Percentiles rank a stretch among this genome's conserved stretches.
phyloP scores from a whole-genome alignment of 1,284 basidiomycete species.

The Fomitopsis betulina region DNA sequence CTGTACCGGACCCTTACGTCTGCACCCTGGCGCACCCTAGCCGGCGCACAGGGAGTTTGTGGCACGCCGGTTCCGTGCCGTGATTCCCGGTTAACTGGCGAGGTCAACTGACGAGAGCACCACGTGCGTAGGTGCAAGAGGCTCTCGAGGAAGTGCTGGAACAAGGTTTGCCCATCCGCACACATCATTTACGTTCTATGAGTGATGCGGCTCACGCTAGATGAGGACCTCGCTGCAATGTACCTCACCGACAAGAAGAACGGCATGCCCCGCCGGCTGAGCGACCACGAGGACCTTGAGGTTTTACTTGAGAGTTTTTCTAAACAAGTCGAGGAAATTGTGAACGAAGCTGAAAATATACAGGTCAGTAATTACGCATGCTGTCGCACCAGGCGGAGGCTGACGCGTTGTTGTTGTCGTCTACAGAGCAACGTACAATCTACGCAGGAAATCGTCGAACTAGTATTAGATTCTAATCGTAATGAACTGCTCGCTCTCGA shows the following conservation, averaged over 20 bases:
- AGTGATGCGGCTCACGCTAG: slow-evolving; percentile 33
- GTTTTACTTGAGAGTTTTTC: slow-evolving; percentile 90
- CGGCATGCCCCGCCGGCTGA: slow-evolving; percentile 45
- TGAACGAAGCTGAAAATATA: slow-evolving; percentile 87
- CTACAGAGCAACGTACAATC: slow-evolving; percentile 85
- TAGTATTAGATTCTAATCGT: slow-evolving; percentile 95
- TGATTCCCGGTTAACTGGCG: slow-evolving; percentile 1
- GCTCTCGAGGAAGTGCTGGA: slow-evolving; percentile 87
- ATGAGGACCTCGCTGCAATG: slow-evolving; percentile 92
- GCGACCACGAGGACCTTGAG: slow-evolving; percentile 93
- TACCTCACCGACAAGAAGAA: slow-evolving; percentile 82
- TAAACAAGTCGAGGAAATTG: slow-evolving; percentile 95
- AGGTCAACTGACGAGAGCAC: not conserved
- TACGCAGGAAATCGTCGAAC: slow-evolving; percentile 96
- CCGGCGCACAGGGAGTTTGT: not conserved
- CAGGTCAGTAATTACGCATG: slow-evolving; percentile 47
- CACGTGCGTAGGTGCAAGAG: slow-evolving; percentile 66
- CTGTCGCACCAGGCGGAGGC: not conserved
- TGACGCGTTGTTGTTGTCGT: not conserved
- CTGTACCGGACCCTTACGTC: not conserved
- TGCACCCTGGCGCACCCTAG: not conserved
- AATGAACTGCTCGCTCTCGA: slow-evolving; percentile 91
- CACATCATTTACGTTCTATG: slow-evolving; percentile 1
- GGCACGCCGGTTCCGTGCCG: not conserved
- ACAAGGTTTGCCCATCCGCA: slow-evolving; percentile 54